Conservation (phyloP, 2,329 filamentous ascomycete genomes). For the Colletotrichum horii region DNA sequence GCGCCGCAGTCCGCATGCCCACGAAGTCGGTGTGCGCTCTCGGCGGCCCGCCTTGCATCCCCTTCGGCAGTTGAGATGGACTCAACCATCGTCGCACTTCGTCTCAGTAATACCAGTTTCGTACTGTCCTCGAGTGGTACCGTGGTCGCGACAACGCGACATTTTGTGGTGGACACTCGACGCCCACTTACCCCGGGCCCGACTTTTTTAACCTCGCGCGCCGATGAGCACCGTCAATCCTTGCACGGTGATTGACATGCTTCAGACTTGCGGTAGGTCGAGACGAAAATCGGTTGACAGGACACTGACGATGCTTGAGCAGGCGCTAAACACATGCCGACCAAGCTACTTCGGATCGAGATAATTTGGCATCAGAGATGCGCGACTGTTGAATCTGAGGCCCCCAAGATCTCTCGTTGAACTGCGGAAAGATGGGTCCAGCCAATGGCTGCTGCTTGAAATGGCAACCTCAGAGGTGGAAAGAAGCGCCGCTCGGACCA, state of each 20-base stretch:
- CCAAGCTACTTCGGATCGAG: neutral
- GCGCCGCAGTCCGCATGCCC: neutral
- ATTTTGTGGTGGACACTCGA: slow-evolving; percentile 18
- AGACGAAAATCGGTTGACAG: slow-evolving; percentile 12
- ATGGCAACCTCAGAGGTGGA: neutral
- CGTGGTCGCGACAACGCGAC: slow-evolving; percentile 7
- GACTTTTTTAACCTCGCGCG: slow-evolving; percentile 18
- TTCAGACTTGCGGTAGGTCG: slow-evolving; percentile 11
- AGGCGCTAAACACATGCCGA: neutral
- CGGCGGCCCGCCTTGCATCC: neutral
- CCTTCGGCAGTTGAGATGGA: neutral
- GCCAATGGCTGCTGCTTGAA: neutral
- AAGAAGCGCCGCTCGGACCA: slow-evolving; percentile 2
- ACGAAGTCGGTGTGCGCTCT: neutral
- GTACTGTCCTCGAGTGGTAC: neutral
- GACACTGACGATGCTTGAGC: neutral
- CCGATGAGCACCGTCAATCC: slow-evolving; percentile 21
- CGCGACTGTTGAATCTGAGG: neutral
- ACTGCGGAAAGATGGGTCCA: neutral
- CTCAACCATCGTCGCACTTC: neutral
- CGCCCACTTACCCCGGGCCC: slow-evolving; percentile 18
- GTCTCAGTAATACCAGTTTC: neutral
- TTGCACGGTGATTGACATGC: slow-evolving; percentile 9
- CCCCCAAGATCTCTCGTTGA: neutral
- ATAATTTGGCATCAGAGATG: neutral